These are phyloP conservation scores for Eimeria necatrix DNA, from an alignment of 169 alveolate genomes.

Conservation along the genomic window DNA sequence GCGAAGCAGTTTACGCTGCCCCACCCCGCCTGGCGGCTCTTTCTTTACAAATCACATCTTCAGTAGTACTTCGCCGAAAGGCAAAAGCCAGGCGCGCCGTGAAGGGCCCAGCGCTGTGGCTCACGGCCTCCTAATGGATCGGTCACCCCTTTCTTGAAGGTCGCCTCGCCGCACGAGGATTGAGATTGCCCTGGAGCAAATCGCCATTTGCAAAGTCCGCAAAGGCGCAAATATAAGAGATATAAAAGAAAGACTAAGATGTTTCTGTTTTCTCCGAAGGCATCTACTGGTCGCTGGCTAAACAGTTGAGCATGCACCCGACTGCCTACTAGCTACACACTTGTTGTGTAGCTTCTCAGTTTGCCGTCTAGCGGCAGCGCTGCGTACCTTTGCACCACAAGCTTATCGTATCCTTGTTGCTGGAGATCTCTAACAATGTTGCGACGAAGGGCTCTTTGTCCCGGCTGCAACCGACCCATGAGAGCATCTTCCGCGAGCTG, in stretches of 20 bases:
- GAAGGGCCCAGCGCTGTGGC: neutral
- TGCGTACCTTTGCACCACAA: conserved; percentile 85
- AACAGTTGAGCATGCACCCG: neutral
- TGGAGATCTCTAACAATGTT: conserved; percentile 88
- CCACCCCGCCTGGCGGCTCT: too few relatives aligned
- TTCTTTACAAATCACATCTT: too few relatives aligned
- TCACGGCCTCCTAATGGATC: conserved; percentile 88
- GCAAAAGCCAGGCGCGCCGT: too few relatives aligned
- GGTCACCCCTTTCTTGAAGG: conserved; percentile 92
- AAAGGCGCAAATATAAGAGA: neutral
- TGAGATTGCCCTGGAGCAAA: conserved; percentile 88
- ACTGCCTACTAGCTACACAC: neutral
- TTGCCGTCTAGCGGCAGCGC: neutral
- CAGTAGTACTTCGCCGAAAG: too few relatives aligned
- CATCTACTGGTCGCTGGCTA: neutral
- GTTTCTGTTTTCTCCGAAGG: neutral
- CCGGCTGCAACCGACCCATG: conserved; percentile 88
- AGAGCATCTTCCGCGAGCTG: conserved; percentile 91
- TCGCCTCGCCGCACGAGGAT: conserved; percentile 89
- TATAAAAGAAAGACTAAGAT: too few relatives aligned
- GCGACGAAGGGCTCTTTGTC: conserved; percentile 90
- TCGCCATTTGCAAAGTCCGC: neutral
- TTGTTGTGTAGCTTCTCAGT: neutral
- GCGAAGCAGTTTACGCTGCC: too few relatives aligned
- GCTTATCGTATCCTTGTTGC: conserved; percentile 87